phyloP scores from a whole-genome alignment of 2,329 filamentous ascomycete species.

The Clonostachys solani region DNA sequence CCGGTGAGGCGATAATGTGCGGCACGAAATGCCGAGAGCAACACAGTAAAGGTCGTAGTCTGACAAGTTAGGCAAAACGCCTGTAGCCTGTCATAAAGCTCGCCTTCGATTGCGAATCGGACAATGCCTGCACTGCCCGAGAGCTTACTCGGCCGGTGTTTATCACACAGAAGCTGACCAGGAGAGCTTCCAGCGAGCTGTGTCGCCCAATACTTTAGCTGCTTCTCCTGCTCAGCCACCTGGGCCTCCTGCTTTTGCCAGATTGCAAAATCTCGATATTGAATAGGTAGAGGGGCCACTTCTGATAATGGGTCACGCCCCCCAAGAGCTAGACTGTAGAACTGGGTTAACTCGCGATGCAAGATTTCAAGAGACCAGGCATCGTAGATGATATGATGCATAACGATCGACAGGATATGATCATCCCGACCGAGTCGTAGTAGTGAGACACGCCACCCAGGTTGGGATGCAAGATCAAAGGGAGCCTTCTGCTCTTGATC shows the following conservation, averaged over 20 bases:
- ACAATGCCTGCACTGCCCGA: conserved; percentile 1
- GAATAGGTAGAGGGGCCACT: conserved; percentile 9
- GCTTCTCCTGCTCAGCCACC: conserved; percentile 3
- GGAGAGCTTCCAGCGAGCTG: conserved; percentile 6
- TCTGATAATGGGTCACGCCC: conserved; percentile 7
- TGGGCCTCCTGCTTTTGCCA: conserved; percentile 8
- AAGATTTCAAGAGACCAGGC: conserved; percentile 10
- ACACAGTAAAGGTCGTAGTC: conserved; percentile 5
- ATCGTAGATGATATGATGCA: conserved; percentile 9
- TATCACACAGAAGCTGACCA: conserved; percentile 6
- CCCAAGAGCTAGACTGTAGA: conserved; percentile 7
- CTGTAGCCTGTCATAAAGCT: conserved; percentile 5
- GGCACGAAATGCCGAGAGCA: conserved; percentile 14
- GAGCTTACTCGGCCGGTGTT: conserved; percentile 2
- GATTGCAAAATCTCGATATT: conserved; percentile 14
- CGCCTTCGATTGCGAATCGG: background rate
- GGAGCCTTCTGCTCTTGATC: conserved; percentile 2
- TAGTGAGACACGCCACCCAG: conserved; percentile 6
- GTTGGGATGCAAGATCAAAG: conserved; percentile 5
- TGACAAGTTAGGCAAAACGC: background rate
- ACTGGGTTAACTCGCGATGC: conserved; percentile 3
- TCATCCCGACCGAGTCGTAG: conserved; percentile 4
- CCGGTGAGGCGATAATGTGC: conserved; percentile 18
- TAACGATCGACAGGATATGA: conserved; percentile 7
- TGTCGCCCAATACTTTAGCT: conserved; percentile 10